Conservation (phyloP, 306 rosid genomes). For the Crotalaria pallida region DNA sequence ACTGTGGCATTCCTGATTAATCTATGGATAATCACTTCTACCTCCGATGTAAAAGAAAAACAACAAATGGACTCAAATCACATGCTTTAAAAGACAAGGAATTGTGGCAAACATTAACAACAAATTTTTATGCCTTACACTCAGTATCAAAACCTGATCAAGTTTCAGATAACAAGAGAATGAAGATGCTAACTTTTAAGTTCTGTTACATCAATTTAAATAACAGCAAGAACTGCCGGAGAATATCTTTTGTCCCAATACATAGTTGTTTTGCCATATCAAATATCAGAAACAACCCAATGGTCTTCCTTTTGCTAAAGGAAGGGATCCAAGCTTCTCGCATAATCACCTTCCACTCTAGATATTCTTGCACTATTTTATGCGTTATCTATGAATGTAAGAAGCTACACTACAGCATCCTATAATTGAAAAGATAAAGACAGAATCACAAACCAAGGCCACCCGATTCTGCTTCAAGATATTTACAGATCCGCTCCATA, state of each 20-base stretch:
- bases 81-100: neutral
- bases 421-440: neutral
- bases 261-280: neutral
- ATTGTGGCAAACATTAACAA: neutral
- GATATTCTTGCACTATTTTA: neutral
- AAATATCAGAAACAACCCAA: neutral
- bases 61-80: too few species aligned
- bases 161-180: neutral
- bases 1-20: too few species aligned
- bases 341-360: neutral
- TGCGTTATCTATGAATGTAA: conserved; percentile 13
- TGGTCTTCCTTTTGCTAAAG: neutral
- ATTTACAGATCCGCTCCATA: conserved; percentile 91
- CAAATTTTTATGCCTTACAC: neutral
- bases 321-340: neutral
- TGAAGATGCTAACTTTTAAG: neutral
- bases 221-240: neutral
- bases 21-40: too few species aligned
- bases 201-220: neutral
- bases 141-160: neutral
- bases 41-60: too few species aligned
- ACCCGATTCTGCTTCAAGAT: conserved; percentile 75
- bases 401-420: conserved; percentile 3
- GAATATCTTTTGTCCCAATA: neutral
- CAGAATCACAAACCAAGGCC: conserved; percentile 41